phyloP scores from a whole-genome alignment of 2,329 filamentous ascomycete species.

The Apiospora aurea region DNA sequence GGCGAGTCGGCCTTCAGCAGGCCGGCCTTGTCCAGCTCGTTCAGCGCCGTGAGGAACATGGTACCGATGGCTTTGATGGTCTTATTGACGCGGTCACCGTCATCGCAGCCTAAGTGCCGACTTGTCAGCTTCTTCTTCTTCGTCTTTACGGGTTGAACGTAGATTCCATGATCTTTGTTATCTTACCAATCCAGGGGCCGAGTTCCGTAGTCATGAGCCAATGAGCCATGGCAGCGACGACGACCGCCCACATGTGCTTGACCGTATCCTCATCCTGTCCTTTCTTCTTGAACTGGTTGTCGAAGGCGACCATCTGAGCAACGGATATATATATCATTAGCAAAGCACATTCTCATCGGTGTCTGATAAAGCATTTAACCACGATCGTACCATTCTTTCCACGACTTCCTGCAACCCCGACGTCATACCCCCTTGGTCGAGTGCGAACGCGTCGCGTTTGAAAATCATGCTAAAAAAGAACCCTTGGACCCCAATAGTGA shows the following conservation, averaged over 20 bases:
- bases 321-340: neutral
- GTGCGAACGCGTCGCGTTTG: neutral
- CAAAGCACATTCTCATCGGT: too few species aligned
- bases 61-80: conserved; percentile 31
- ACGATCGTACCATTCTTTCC: conserved; percentile 40
- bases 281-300: conserved; percentile 35
- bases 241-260: conserved; percentile 35
- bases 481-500: neutral
- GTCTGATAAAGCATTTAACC: too few species aligned
- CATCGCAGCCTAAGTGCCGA: conserved; percentile 25
- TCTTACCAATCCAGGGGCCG: conserved; percentile 33
- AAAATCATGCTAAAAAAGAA: neutral
- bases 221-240: conserved; percentile 32
- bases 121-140: conserved; percentile 12
- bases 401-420: conserved; percentile 39
- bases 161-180: conserved; percentile 14
- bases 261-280: conserved; percentile 31
- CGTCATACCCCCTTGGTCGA: neutral
- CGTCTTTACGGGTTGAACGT: neutral
- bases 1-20: conserved; percentile 32
- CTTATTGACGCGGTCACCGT: conserved; percentile 28
- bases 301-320: conserved; percentile 32
- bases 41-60: conserved; percentile 31
- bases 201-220: conserved; percentile 32
- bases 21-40: conserved; percentile 34